Base-by-base conservation (phyloP, 148 eudicot species). In the Vaccinium corymbosum region DNA sequence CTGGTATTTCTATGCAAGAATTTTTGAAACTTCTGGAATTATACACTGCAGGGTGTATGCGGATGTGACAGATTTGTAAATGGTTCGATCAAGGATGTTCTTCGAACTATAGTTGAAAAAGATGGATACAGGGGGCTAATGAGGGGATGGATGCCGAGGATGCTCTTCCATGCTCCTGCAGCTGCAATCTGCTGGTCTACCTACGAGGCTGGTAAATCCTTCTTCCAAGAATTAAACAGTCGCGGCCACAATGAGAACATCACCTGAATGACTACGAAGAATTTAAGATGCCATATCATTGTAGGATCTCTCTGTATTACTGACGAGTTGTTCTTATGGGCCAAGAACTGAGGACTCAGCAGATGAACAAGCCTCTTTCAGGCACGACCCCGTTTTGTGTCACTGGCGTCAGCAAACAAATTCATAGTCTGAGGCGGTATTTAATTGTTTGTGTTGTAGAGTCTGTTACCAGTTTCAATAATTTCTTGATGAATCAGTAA, bases 131-230 rank as follows among this genome's bases (percentile, higher is more conserved):
- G 87, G 11, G 98, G 94, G 72, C 94, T 94, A 51, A 82, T 93
- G 86, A 91, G 94, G 87, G 98, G 98, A 76, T 93, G 95, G 98
- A 59, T 89, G 76, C 96, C 96, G 0, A 90, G 98, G 84, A 93
- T 93, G 98, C 90, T 94, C 77, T 94, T 94, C 89, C 94, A 93
- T 85, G 95, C 98, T 56, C 98, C 98, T 59, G 98, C 95, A 53
- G 96, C 96, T 48, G 94, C 98, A 46, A 93, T 94, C 61, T 93
- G 94, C 83, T 94, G 95, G 98, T 94, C 98, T 7, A 93, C 95
- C 50, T 94, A 94, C n/a, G 98, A 94, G 90, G 94, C 95, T 48
- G 92, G 85, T 35, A 94, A 94, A 83, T 74, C 90, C 82, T 93
- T 92, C 83, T 93, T 94, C 87, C 90, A 92, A 46, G 89, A 92